Percentiles rank a stretch among this genome's conserved stretches.
Evolutionary conservation across 257 asterid species (phyloP).

Genomic region (Catharanthus roseus): DNA sequence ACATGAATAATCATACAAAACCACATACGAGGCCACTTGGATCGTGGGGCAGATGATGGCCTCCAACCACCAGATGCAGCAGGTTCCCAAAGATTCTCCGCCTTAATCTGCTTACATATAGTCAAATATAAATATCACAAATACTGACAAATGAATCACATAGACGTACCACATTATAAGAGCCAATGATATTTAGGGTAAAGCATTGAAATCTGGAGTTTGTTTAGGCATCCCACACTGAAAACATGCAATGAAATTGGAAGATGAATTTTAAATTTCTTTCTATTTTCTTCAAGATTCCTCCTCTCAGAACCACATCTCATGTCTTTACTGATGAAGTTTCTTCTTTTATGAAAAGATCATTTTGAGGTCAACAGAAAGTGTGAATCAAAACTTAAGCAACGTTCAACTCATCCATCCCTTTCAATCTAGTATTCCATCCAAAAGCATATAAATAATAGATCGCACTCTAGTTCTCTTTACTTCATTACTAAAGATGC

Average conservation of each 20-base stretch:
- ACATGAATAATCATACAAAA: slow-evolving; percentile 4
- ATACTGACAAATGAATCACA: not conserved
- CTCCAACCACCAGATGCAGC: slow-evolving; percentile 90
- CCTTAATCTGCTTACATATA: slow-evolving; percentile 51
- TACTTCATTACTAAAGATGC: no score
- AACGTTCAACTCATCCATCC: not conserved
- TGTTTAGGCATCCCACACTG: not conserved
- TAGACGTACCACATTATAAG: no score
- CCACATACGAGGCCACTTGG: slow-evolving; percentile 85
- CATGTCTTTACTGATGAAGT: not conserved
- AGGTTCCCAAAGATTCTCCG: slow-evolving; percentile 70
- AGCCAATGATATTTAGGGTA: not conserved
- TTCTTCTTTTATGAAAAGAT: slow-evolving; percentile 4
- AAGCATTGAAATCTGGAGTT: no score
- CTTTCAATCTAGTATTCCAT: not conserved
- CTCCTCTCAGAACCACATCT: not conserved
- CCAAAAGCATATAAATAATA: no score
- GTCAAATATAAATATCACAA: slow-evolving; percentile 13
- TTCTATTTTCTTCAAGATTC: not conserved
- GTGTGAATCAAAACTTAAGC: not conserved
- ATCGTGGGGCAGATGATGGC: slow-evolving; percentile 94
- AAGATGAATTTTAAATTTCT: not conserved
- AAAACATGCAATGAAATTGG: not conserved
- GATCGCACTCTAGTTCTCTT: no score
- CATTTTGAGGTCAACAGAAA: not conserved